Conservation (phyloP, 163 green algal species). For the Coccomyxa subellipsoidea region DNA sequence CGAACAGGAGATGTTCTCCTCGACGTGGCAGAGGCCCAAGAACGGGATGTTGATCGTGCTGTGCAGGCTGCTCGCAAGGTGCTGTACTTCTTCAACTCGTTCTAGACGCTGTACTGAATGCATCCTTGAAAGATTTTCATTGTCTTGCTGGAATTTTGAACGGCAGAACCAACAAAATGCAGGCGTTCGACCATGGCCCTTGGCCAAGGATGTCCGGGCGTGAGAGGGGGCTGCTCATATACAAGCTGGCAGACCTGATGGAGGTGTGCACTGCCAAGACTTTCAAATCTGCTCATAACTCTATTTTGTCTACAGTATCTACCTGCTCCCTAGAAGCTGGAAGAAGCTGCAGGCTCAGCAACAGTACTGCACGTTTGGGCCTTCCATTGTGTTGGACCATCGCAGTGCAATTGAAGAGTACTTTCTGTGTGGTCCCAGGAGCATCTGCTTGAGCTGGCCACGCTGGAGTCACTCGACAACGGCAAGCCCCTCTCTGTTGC, state of each 20-base stretch:
- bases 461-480: slow-evolving; percentile 52
- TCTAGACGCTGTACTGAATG: too few relatives aligned
- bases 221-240: slow-evolving; percentile 50
- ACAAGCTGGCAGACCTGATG: slow-evolving; percentile 62
- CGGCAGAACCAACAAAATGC: too few relatives aligned
- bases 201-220: slow-evolving; percentile 47
- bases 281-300: not conserved
- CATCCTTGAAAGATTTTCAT: too few relatives aligned
- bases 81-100: too few relatives aligned
- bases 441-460: slow-evolving; percentile 54
- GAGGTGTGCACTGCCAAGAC: slow-evolving; percentile 13
- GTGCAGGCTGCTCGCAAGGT: slow-evolving; percentile 39
- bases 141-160: too few relatives aligned
- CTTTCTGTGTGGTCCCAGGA: slow-evolving; percentile 22
- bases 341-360: too few relatives aligned
- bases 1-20: slow-evolving; percentile 38
- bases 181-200: slow-evolving; percentile 48
- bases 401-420: not conserved
- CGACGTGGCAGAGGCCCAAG: slow-evolving; percentile 37
- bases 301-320: too few relatives aligned
- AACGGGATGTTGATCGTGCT: slow-evolving; percentile 45
- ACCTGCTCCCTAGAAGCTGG: too few relatives aligned
- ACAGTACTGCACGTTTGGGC: too few relatives aligned
- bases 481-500: slow-evolving; percentile 52
- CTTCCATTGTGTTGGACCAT: not conserved